Percentiles rank a stretch among this genome's conserved stretches.
Evolutionary conservation across 805 yeast species (phyloP).

Genomic region (Sugiyamaella smithiae): DNA sequence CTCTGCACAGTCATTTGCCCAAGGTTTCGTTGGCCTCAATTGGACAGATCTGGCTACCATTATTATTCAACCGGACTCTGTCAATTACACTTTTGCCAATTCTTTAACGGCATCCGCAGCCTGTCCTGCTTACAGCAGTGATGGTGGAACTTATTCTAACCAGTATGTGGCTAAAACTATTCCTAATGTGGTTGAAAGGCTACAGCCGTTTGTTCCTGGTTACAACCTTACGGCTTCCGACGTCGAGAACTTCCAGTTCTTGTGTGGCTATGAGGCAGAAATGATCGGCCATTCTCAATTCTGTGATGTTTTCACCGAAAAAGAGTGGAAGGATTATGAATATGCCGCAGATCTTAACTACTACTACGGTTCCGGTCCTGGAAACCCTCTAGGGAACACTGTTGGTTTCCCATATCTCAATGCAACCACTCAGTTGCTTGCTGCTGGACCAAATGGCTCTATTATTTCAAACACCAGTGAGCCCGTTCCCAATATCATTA

Average conservation of each 20-base stretch:
- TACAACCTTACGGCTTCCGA: slow-evolving; percentile 41
- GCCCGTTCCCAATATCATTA: slow-evolving; percentile 4
- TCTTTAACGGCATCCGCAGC: slow-evolving; percentile 1
- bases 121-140: slow-evolving; percentile 3
- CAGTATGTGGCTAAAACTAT: slow-evolving; percentile 15
- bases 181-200: slow-evolving; percentile 23
- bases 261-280: slow-evolving; percentile 52
- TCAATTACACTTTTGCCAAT: slow-evolving; percentile 5
- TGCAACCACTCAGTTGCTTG: slow-evolving; percentile 47
- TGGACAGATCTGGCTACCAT: slow-evolving; percentile 9
- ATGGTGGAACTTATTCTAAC: background rate
- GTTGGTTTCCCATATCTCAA: slow-evolving; percentile 49
- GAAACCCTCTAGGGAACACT: slow-evolving; percentile 24
- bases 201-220: slow-evolving; percentile 31
- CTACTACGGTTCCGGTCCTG: slow-evolving; percentile 34
- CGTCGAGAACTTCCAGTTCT: slow-evolving; percentile 40
- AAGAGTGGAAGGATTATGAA: slow-evolving; percentile 30
- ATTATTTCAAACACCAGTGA: background rate
- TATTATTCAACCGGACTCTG: background rate
- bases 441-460: slow-evolving; percentile 35
- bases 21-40: slow-evolving; percentile 30
- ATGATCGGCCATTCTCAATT: slow-evolving; percentile 46
- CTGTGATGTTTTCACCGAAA: slow-evolving; percentile 33
- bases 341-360: slow-evolving; percentile 23
- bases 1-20: slow-evolving; percentile 31